Conservation (phyloP, 208 protist genomes). For the Leishmania tropica region DNA sequence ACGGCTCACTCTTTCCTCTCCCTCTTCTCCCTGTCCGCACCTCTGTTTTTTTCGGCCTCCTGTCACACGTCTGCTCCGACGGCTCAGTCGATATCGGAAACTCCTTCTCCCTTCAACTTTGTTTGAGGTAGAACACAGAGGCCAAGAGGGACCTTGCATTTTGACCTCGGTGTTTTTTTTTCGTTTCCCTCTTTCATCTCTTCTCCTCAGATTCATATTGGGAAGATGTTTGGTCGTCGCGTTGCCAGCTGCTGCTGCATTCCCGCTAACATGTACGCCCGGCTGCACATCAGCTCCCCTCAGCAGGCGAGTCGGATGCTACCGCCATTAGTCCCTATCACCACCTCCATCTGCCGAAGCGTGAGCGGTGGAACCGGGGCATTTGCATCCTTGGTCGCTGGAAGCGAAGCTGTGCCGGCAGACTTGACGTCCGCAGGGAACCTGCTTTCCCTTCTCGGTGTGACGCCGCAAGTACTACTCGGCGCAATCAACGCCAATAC, state of each 20-base stretch:
- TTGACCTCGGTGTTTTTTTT: neutral
- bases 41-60: neutral
- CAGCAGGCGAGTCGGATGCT: conserved; percentile 82
- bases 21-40: neutral
- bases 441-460: conserved; percentile 54
- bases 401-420: conserved; percentile 31
- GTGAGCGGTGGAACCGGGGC: conserved; percentile 34
- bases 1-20: neutral
- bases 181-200: neutral
- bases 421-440: conserved; percentile 47
- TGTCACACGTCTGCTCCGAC: neutral
- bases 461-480: conserved; percentile 57
- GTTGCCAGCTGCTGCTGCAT: conserved; percentile 79
- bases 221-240: conserved; percentile 82
- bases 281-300: conserved; percentile 71
- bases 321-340: conserved; percentile 64
- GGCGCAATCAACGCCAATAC: conserved; percentile 59
- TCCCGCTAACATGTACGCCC: conserved; percentile 73
- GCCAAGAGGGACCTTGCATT: neutral
- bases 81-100: neutral
- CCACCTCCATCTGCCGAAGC: conserved; percentile 39
- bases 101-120: neutral
- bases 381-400: conserved; percentile 27
- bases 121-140: conserved; percentile 3
- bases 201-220: neutral